Conservation (phyloP, 192 early-diverging fungal genomes). For the Rhizoclosmatium sp. region DNA sequence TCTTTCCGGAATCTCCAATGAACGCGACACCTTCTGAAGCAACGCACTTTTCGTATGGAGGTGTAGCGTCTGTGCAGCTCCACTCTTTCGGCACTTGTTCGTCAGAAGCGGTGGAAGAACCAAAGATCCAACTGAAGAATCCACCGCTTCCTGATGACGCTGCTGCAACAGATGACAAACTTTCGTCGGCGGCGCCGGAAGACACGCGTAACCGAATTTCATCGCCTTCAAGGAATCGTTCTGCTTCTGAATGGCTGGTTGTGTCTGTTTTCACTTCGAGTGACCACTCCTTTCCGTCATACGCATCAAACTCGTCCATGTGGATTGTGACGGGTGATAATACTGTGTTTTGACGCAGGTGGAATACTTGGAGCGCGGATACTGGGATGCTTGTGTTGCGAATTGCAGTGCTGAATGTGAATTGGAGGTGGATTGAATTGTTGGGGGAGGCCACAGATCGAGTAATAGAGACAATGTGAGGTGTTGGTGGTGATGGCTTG, state of each 20-base stretch:
- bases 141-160: not conserved
- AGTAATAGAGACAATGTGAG: not conserved
- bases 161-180: too few relatives aligned
- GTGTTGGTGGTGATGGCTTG: slow-evolving; percentile 3
- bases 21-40: not conserved
- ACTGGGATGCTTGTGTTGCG: not conserved
- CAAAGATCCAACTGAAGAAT: not conserved
- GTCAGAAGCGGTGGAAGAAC: not conserved
- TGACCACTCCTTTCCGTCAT: slow-evolving; percentile 3
- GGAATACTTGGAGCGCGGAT: not conserved
- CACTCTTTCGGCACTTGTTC: not conserved
- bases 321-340: not conserved
- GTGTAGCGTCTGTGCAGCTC: slow-evolving; percentile 10
- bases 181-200: not conserved
- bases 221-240: slow-evolving; percentile 2
- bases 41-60: not conserved
- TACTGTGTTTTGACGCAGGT: not conserved
- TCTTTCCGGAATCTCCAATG: not conserved
- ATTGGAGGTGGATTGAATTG: not conserved
- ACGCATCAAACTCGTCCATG: not conserved
- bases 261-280: not conserved
- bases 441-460: not conserved
- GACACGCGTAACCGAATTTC: not conserved
- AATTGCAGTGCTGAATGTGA: slow-evolving; percentile 4
- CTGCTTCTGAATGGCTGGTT: not conserved